A percentile compares a stretch with the other conserved stretches of the same genome.
Evolutionary conservation across 768 basidiomycete species (phyloP).

Genomic region (Agaricus subrufescens): DNA sequence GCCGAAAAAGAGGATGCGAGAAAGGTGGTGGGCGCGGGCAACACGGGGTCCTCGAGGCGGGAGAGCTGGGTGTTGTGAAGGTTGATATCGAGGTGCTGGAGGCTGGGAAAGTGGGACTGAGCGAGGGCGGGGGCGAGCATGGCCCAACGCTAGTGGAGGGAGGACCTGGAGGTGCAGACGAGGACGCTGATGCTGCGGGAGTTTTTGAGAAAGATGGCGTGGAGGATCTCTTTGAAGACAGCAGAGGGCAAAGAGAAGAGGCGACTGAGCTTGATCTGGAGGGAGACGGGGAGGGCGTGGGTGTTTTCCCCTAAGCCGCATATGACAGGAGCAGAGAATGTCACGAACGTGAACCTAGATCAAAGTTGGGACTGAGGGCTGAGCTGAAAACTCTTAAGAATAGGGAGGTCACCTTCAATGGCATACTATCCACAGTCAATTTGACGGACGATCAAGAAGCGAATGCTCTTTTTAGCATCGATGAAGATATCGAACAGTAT

Average conservation of each 20-base stretch:
- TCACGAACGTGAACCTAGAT: no score
- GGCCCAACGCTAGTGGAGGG: conserved; percentile 5
- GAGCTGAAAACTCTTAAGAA: no score
- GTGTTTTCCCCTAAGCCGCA: background rate
- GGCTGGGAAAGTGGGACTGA: background rate
- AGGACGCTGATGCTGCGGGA: background rate
- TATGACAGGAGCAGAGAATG: no score
- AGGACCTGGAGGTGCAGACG: conserved; percentile 5
- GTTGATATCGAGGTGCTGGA: background rate
- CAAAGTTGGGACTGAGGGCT: no score
- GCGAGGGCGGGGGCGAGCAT: conserved; percentile 6
- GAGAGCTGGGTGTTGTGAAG: background rate
- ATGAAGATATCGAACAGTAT: no score
- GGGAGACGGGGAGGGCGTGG: conserved; percentile 1
- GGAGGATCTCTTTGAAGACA: conserved; percentile 3
- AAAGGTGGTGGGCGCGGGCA: background rate
- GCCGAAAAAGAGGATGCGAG: background rate
- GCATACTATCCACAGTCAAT: no score
- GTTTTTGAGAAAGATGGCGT: background rate
- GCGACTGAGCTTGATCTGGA: conserved; percentile 8
- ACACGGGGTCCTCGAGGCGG: background rate
- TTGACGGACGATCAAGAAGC: no score
- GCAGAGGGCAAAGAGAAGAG: conserved; percentile 1
- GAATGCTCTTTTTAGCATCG: no score
- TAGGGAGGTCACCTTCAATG: no score